Evolutionary conservation across 345 rosid genomes (phyloP), one percentile per base, ranked within the genome.

Genomic region (Dimocarpus longan): DNA sequence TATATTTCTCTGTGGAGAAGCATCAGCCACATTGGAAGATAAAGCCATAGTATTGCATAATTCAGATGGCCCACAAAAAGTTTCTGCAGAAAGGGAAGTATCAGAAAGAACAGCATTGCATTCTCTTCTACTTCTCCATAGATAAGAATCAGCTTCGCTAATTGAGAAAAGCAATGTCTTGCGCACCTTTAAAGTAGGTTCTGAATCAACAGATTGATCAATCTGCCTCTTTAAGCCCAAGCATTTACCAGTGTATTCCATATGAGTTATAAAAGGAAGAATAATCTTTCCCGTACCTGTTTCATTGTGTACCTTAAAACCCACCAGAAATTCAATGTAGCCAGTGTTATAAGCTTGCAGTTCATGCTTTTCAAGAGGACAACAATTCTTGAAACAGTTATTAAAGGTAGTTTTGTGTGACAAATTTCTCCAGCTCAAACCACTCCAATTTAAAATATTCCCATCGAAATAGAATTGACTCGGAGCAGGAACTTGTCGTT

Each of bases 371-470:
- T 63, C 69, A 32, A 9, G 56, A 50, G 64, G 22, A 57, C 10
- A 57, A 46, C 48, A 40, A 66, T 44, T 66, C 57, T 57, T 66
- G 44, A 66, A 44, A 11, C 19, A 48, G 12, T 16, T 37, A 44
- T 21, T 40, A 32, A 24, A 75, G 46, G 11, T 63, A 64, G 15
- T 69, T 37, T 62, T 73, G 65, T 9, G 28, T 7, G 22, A 37
- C 71, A 15, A 65, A 68, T 44, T 74, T 70, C 81, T 37, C 22
- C 74, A 57, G 24, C 57, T 52, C 48, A 62, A 42, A 78, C 21
- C 28, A 16, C 44, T 77, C 21, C 43, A 66, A 67, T 67, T 48
- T 48, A 73, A 71, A 42, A 24, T 59, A 63, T 68, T 56, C 18
- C 44, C 43, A 39, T 28, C 65, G 16, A 56, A 1, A 73, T 59